Evolutionary conservation across 1,284 basidiomycete species (phyloP), one percentile per base, ranked within the genome.

Genomic region (Omphalotus olearius): DNA sequence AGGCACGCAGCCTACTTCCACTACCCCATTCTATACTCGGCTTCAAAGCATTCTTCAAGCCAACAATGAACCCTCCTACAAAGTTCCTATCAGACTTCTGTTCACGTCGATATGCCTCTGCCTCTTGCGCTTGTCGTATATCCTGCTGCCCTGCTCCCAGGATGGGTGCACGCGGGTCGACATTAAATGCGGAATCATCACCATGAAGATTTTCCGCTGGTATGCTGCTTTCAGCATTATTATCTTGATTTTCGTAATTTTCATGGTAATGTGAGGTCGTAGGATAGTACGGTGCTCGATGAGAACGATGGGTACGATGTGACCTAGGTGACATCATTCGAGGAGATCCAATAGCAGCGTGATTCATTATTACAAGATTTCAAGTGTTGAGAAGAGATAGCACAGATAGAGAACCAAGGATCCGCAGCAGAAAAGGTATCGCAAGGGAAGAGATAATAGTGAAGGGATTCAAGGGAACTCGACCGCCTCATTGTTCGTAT

Each of bases 111-210:
- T 40, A 10, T 7, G 37, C 43, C 23, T 55, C 42, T 25, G 45
- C 30, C 10, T 37, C 30, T 20, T 45, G 42, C 9, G 54, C 54
- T n/a, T 51, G 46, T 20, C 44, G 42, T n/a, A 52, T 49, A 20
- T 20, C 40, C 4, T 47, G 45, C 4, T 57, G 52, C 3, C 60
- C 60, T 1, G 55, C 59, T n/a, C 60, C 64, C 14, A 66, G 59
- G 52, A 65, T 64, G 11, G 67, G 62, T 2, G 60, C 57, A 20
- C 56, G 59, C 17, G 67, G 67, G 52, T 69, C 66, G 6, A 67
- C 56, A 54, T 63, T 68, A 46, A 64, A 60, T 11, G 41, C 26
- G 10, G 48, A 44, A 36, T 44, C 13, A 28, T 50, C 37, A 16
- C 23, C 37, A n/a, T 45, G 47, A 4, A 49, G 38, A 18, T 49